Percentiles rank a stretch among this genome's conserved stretches.
Conservation (phyloP, 2,329 filamentous ascomycete genomes). For the Emmonsia crescens region DNA sequence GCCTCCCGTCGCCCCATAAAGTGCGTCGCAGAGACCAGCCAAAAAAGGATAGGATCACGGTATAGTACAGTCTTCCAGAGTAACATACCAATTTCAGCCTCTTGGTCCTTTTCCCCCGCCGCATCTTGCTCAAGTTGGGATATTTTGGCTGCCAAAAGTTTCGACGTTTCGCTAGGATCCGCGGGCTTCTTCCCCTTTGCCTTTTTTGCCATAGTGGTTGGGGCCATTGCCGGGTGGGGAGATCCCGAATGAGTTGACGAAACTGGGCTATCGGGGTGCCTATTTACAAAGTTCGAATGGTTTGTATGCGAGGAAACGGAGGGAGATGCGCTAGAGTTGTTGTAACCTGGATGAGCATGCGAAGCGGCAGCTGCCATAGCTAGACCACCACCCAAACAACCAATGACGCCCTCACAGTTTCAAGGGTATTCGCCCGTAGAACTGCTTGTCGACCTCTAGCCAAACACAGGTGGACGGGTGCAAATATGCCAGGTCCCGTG, state of each 20-base stretch:
- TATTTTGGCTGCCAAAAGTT: slow-evolving; percentile 84
- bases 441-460: not conserved
- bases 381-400: not conserved
- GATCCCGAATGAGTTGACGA: slow-evolving; percentile 27
- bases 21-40: not conserved
- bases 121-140: slow-evolving; percentile 90
- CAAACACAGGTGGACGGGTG: not conserved
- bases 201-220: slow-evolving; percentile 56
- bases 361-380: slow-evolving; percentile 7
- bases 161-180: slow-evolving; percentile 81
- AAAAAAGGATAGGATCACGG: not conserved
- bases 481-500: not conserved
- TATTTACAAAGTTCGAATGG: slow-evolving; percentile 36
- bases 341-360: slow-evolving; percentile 2
- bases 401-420: slow-evolving; percentile 1
- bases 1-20: not conserved
- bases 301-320: slow-evolving; percentile 21
- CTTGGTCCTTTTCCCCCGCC: slow-evolving; percentile 87
- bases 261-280: slow-evolving; percentile 32
- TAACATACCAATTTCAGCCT: slow-evolving; percentile 80
- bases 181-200: slow-evolving; percentile 72
- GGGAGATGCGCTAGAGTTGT: slow-evolving; percentile 2
- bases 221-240: slow-evolving; percentile 28
- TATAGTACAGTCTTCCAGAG: not conserved
- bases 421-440: not conserved